Base-by-base conservation (phyloP, 1,284 basidiomycete species). In the Moesziomyces globuligerus region DNA sequence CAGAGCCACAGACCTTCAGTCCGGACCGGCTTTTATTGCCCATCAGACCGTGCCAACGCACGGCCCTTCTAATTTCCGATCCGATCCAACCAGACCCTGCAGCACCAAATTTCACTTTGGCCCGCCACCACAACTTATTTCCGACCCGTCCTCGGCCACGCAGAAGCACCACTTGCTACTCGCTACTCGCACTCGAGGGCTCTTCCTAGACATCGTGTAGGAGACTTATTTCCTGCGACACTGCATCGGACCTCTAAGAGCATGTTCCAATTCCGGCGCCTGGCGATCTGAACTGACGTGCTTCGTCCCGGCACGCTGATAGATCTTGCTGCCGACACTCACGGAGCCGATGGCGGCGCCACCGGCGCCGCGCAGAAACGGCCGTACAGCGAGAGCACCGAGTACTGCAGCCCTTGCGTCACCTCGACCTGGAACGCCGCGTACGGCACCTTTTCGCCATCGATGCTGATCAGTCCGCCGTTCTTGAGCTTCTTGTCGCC, bases 361-460 rank as follows among this genome's bases (percentile, higher is more conserved):
- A 66, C 61, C 6, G 59, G 39, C 1, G 70, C 45, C 10, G 65
- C 62, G 40, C 59, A 61, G 51, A 71, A 76, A 17, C 61, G 53
- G 6, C 72, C 72, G 26, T 61, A 74, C 20, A 76, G 48, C 23
- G 64, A 66, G 5, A 74, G 48, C 26, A 72, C 68, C 24, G 59
- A 53, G 28, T 72, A 66, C 39, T 60, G 53, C 36, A 75, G 26
- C 1, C 50, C 56, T n/a, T 56, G 53, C 13, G 68, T 57, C 18
- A 92, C 89, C 81, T 96, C 91, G 6, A 96, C 90, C 74, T 93
- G 89, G 81, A 90, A 94, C 54, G 89, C 87, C 73, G 89, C 87
- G 75, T 91, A 92, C 1, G 90, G 89, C 75, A 89, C 90, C 15
- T 84, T 83, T 84, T 98, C 94, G 17, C 94, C 94, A 78, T 98